phyloP scores from a whole-genome alignment of 176 grass and related monocot species.

The Lolium perenne region DNA sequence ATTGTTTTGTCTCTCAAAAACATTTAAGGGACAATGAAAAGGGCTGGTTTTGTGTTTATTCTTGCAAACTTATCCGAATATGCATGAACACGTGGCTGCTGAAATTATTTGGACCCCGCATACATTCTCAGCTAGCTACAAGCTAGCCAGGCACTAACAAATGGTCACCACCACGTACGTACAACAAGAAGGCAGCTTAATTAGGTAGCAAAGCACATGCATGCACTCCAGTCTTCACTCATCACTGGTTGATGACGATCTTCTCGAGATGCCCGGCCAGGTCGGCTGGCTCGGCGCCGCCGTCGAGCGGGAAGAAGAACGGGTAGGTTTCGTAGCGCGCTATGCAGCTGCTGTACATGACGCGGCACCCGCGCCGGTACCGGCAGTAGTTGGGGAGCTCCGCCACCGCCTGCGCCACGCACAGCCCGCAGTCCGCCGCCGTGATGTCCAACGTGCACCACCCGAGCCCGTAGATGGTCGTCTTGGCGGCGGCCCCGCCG shows the following conservation, averaged over 20 bases:
- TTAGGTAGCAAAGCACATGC: not conserved
- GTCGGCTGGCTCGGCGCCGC: not conserved
- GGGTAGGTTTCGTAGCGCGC: conserved; percentile 80
- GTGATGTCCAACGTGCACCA: conserved; percentile 76
- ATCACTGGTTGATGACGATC: conserved; percentile 25
- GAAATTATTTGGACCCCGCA: not conserved
- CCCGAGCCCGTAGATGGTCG: conserved; percentile 69
- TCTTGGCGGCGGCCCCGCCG: not conserved
- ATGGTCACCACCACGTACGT: not conserved
- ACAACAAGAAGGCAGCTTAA: not conserved
- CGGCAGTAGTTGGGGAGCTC: conserved; percentile 67
- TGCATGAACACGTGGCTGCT: not conserved
- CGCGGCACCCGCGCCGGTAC: conserved; percentile 59
- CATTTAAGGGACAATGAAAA: no score
- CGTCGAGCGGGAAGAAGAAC: conserved; percentile 67
- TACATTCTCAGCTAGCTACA: not conserved
- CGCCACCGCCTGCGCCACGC: conserved; percentile 70
- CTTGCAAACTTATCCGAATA: not conserved
- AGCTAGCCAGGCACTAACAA: conserved; percentile 7
- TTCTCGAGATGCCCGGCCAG: conserved; percentile 36
- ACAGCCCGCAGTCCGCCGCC: conserved; percentile 52
- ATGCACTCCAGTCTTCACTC: not conserved
- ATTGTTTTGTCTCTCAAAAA: no score
- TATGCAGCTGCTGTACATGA: conserved; percentile 74
- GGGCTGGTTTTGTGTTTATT: not conserved